These are phyloP conservation scores for Neonectria sp. DNA, from an alignment of 2,329 filamentous ascomycete genomes.

Conservation along the genomic window DNA sequence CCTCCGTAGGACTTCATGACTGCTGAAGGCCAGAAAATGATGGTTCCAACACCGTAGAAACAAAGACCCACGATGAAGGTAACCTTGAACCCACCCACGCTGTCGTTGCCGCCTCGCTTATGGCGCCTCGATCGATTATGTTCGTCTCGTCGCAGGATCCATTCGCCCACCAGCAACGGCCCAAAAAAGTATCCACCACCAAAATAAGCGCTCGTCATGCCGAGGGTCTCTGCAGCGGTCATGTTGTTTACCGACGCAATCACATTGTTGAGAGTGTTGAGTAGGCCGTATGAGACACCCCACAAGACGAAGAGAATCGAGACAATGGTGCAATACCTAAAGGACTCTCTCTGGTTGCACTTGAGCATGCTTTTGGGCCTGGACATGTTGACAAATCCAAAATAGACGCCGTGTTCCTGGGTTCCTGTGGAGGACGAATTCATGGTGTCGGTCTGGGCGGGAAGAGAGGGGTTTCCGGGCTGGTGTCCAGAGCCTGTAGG, in stretches of 20 bases:
- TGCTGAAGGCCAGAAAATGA: constrained; percentile 89
- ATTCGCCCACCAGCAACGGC: constrained; percentile 78
- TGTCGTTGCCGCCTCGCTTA: constrained; percentile 56
- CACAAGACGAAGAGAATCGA: constrained; percentile 89
- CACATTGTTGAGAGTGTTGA: constrained; percentile 84
- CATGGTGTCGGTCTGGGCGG: constrained; percentile 49
- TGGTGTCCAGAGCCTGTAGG: constrained; percentile 7
- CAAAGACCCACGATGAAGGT: constrained; percentile 84
- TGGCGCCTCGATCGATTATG: constrained; percentile 65
- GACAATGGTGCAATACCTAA: constrained; percentile 81
- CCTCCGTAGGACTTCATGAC: constrained; percentile 82
- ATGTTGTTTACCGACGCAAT: constrained; percentile 76
- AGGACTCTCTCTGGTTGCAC: constrained; percentile 73
- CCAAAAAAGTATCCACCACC: constrained; percentile 79
- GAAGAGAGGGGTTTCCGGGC: constrained; percentile 27
- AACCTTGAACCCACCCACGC: constrained; percentile 79
- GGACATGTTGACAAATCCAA: constrained; percentile 83
- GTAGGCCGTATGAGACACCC: constrained; percentile 91
- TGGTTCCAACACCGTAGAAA: constrained; percentile 83
- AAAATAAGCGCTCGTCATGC: constrained; percentile 80
- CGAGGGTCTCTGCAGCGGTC: constrained; percentile 73
- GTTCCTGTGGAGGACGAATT: constrained; percentile 51
- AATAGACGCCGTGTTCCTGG: constrained; percentile 70
- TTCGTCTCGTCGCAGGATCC: constrained; percentile 78
- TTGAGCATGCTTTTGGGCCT: constrained; percentile 80